Conservation (phyloP, 768 basidiomycete species). For the Pleurotus eryngii region DNA sequence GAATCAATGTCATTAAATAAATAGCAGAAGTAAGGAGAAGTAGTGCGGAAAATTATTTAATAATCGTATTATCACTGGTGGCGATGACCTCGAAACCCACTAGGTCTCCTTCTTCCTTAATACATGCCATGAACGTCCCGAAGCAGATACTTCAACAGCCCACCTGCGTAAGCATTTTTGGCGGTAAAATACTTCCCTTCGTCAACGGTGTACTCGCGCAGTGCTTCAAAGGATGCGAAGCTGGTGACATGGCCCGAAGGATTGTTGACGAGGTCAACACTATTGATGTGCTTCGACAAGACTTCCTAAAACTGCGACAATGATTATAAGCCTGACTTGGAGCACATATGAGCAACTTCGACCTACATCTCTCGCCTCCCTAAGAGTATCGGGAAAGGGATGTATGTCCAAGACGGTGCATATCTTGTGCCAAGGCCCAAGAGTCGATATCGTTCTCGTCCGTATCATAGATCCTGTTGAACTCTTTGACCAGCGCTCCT, state of each 20-base stretch:
- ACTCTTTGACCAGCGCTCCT: conserved; percentile 28
- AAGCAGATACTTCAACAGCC: conserved; percentile 27
- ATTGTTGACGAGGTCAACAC: conserved; percentile 34
- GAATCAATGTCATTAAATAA: no score
- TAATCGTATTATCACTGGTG: neutral
- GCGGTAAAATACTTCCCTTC: conserved; percentile 29
- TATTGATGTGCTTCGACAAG: conserved; percentile 30
- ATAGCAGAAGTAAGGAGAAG: no score
- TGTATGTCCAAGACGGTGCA: conserved; percentile 22
- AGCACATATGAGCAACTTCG: neutral
- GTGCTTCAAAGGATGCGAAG: conserved; percentile 21
- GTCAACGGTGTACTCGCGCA: conserved; percentile 28
- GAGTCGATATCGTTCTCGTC: conserved; percentile 23
- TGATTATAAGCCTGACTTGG: neutral
- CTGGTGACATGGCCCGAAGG: conserved; percentile 2
- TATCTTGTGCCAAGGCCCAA: conserved; percentile 21
- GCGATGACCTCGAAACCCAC: neutral
- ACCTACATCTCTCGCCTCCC: conserved; percentile 24
- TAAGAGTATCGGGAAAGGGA: conserved; percentile 24
- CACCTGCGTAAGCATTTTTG: conserved; percentile 25
- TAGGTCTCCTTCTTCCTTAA: neutral
- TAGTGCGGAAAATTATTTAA: no score
- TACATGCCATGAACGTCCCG: conserved; percentile 19
- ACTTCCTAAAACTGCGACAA: conserved; percentile 20
- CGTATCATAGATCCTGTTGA: conserved; percentile 30